Conservation (phyloP, 139 green algal species). For the Coelastrella sp. region DNA sequence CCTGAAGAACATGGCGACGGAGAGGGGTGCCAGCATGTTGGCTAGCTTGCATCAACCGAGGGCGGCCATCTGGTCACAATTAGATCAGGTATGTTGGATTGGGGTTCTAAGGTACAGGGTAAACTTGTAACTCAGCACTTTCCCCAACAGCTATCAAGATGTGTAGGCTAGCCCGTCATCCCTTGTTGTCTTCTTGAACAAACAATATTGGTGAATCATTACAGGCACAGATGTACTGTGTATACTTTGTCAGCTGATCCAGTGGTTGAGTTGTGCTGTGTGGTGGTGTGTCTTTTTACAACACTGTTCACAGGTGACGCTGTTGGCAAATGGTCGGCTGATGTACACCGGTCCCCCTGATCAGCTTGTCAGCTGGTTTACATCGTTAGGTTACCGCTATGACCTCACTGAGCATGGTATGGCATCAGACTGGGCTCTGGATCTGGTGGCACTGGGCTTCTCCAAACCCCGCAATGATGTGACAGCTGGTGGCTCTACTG, state of each 20-base stretch:
- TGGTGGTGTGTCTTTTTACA: neutral
- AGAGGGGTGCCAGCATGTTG: slow-evolving; percentile 77
- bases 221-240: no score
- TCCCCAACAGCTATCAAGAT: neutral
- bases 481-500: neutral
- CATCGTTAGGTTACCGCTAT: slow-evolving; percentile 47
- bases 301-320: slow-evolving; percentile 74
- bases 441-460: slow-evolving; percentile 77
- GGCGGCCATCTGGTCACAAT: slow-evolving; percentile 80
- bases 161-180: neutral
- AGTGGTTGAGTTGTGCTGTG: neutral
- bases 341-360: slow-evolving; percentile 55
- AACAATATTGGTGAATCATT: no score
- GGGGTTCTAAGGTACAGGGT: no score
- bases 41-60: slow-evolving; percentile 85
- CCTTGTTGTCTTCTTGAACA: no score
- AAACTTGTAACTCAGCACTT: no score
- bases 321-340: slow-evolving; percentile 70
- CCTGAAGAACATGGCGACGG: slow-evolving; percentile 61
- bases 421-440: slow-evolving; percentile 56
- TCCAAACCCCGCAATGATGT: slow-evolving; percentile 51
- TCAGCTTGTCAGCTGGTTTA: slow-evolving; percentile 58
- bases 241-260: neutral
- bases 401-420: slow-evolving; percentile 35
- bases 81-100: slow-evolving; percentile 85